phyloP scores from a whole-genome alignment of 1,284 basidiomycete species.

The Mycosarcoma mackinlayi region DNA sequence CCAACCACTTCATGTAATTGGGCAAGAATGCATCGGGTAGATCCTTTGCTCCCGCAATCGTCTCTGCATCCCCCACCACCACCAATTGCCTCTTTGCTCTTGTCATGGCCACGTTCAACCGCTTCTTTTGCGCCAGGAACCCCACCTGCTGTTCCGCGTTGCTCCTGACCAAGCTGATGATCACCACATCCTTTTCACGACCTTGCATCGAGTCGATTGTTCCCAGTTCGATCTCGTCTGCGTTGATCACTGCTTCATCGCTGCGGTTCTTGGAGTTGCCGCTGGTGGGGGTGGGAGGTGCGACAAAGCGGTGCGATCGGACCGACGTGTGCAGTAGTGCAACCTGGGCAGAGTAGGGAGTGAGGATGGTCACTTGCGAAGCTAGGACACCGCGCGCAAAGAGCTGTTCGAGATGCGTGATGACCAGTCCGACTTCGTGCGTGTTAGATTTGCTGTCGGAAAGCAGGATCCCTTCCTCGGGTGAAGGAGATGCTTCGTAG shows the following conservation, averaged over 20 bases:
- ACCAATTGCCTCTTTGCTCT: slow-evolving; percentile 63
- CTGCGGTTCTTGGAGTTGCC: background rate
- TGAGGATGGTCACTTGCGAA: slow-evolving; percentile 85
- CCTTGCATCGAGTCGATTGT: slow-evolving; percentile 67
- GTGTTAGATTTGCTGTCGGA: slow-evolving; percentile 78
- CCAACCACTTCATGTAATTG: slow-evolving; percentile 89
- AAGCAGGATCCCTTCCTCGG: slow-evolving; percentile 19
- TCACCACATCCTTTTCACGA: slow-evolving; percentile 63
- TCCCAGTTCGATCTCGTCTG: slow-evolving; percentile 54
- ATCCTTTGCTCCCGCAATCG: slow-evolving; percentile 37
- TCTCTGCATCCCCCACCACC: slow-evolving; percentile 62
- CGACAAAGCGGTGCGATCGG: slow-evolving; percentile 10
- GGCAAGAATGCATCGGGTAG: slow-evolving; percentile 40
- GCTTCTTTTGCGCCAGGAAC: slow-evolving; percentile 60
- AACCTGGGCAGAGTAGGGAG: slow-evolving; percentile 75
- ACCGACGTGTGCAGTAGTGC: slow-evolving; percentile 72
- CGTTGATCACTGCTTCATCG: slow-evolving; percentile 5
- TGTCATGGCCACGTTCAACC: slow-evolving; percentile 67
- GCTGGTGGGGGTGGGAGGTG: background rate
- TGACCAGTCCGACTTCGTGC: slow-evolving; percentile 88
- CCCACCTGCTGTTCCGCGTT: slow-evolving; percentile 60
- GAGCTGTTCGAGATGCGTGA: slow-evolving; percentile 81
- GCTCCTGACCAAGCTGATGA: slow-evolving; percentile 60
- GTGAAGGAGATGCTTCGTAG: slow-evolving; percentile 36
- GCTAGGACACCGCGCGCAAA: slow-evolving; percentile 79